These are phyloP conservation scores for Macrophomina tecta DNA, from an alignment of 2,329 filamentous ascomycete species.

Conservation along the genomic window DNA sequence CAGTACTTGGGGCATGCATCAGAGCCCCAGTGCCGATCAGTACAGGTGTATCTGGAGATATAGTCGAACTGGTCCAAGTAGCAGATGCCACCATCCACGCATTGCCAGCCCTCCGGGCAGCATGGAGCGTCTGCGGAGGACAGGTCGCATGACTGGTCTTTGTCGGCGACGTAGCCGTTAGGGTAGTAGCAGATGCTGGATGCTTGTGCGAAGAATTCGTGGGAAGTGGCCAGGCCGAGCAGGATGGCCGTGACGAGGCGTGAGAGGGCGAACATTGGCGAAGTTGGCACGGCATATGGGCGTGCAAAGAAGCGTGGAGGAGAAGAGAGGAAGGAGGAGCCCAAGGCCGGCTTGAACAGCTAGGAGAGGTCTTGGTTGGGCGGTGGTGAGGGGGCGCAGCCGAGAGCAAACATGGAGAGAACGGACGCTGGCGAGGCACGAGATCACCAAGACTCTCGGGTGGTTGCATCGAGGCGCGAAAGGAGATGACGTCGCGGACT, in stretches of 20 bases:
- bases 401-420: constrained; percentile 10
- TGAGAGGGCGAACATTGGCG: constrained; percentile 5
- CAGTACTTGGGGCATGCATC: constrained; percentile 38
- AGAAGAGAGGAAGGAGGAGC: background rate
- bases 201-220: constrained; percentile 30
- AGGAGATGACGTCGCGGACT: constrained; percentile 2
- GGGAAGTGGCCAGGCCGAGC: background rate
- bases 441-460: background rate
- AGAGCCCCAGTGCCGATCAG: constrained; percentile 39
- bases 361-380: background rate
- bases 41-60: constrained; percentile 43
- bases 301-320: background rate
- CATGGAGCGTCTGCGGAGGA: constrained; percentile 35
- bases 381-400: background rate
- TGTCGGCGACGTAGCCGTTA: constrained; percentile 37
- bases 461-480: constrained; percentile 2
- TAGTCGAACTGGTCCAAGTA: constrained; percentile 33
- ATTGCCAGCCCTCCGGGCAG: constrained; percentile 44
- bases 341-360: constrained; percentile 10
- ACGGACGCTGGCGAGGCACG: constrained; percentile 5
- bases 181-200: constrained; percentile 43
- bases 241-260: background rate
- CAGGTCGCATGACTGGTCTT: constrained; percentile 35
- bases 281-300: background rate
- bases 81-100: constrained; percentile 42